Base-by-base conservation (phyloP, 177 flowering plant genomes). In the Tripterygium wilfordii region DNA sequence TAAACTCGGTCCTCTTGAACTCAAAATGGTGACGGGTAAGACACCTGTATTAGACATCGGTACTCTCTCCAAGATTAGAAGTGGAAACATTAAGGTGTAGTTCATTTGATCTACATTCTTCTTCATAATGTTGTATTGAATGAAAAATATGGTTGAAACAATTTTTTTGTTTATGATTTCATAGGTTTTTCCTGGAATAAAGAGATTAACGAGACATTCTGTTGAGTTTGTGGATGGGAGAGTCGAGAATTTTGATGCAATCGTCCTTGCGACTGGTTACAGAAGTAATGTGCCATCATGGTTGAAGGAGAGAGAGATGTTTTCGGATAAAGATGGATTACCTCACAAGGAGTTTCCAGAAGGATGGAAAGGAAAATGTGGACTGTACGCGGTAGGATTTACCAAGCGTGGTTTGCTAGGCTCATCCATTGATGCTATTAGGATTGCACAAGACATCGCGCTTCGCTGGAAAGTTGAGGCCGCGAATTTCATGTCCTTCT, bases 1-100 rank as follows among this genome's bases (percentile, higher is more conserved):
- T 0, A 35, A 41, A 22, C 44, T 79, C 16, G 99, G 99, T 4
- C 99, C 99, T 2, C 73, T 92, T 20, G 67, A 86, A 54, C 85
- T 86, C 59, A 92, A 92, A 61, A 78, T 40, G 54, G 8, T 41
- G 17, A 41, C 96, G 0, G 97, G 99, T 26, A 92, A 92, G 61
- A 92, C 99, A 0, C 99, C 99, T 0, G 96, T 89, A 2, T 48
- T 92, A 50, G 99, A 92, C 38, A 79, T 85, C 8, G 99, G 99
- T 4, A 83, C 99, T 4, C 77, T 89, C 8, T 83, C 79, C 32
- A 79, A 73, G 75, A 92, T 92, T 69, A 80, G 68, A 63, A 49
- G 58, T 5, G 97, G 99, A 5, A 51, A 81, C n/a, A 74, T 91
- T 50, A 84, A 84, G 88, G 95, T 89, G n/a, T 12, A 35, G 9